A percentile compares a stretch with the other conserved stretches of the same genome.
These are phyloP conservation scores for Fusarium miscanthi DNA, from an alignment of 2,329 filamentous ascomycete genomes.

Conservation along the genomic window DNA sequence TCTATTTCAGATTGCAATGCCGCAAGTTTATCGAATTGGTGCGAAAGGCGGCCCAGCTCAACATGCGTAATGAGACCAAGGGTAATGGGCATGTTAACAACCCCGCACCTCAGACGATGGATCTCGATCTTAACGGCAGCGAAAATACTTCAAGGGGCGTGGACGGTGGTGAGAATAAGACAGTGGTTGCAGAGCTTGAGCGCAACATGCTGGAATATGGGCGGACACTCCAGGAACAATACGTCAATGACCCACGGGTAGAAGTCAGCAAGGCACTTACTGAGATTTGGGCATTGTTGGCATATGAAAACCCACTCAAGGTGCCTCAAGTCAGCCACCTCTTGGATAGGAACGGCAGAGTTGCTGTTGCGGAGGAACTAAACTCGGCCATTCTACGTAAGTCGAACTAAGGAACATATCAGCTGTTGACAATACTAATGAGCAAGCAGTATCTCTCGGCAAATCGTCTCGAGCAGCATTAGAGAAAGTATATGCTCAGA, in stretches of 20 bases:
- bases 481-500: conserved; percentile 87
- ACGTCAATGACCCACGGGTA: conserved; percentile 74
- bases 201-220: conserved; percentile 82
- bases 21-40: conserved; percentile 98
- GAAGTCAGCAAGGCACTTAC: conserved; percentile 79
- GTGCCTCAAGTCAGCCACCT: conserved; percentile 80
- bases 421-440: conserved; percentile 31
- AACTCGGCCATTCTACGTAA: conserved; percentile 92
- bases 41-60: conserved; percentile 75
- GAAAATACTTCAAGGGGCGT: conserved; percentile 59
- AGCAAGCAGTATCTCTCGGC: conserved; percentile 78
- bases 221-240: conserved; percentile 80
- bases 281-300: conserved; percentile 89
- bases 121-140: conserved; percentile 63
- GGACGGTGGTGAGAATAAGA: conserved; percentile 56
- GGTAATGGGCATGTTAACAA: conserved; percentile 55
- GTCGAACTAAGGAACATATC: conserved; percentile 47
- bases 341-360: conserved; percentile 78
- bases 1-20: conserved; percentile 88
- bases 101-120: conserved; percentile 62
- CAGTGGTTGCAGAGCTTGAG: conserved; percentile 63
- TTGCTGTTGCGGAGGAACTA: conserved; percentile 88
- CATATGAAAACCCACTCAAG: conserved; percentile 83
- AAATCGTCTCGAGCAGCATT: conserved; percentile 89
- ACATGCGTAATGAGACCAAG: conserved; percentile 59